phyloP scores from a whole-genome alignment of 495 filamentous ascomycete species.

The Neurospora terricola region DNA sequence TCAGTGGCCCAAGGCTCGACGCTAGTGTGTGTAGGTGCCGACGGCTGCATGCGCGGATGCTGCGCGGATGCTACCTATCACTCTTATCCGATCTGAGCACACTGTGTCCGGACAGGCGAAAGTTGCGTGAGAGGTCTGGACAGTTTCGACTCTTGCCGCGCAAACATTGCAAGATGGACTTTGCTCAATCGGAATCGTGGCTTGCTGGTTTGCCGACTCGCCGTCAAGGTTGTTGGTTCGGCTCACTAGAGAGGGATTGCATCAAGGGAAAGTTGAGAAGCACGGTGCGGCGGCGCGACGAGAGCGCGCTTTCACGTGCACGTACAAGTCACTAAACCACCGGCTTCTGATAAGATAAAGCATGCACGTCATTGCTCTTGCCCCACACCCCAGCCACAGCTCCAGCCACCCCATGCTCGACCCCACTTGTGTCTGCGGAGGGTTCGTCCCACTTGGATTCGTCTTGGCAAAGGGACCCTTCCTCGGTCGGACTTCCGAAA shows the following conservation, averaged over 20 bases:
- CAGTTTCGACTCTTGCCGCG: not conserved
- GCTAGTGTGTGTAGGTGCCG: not conserved
- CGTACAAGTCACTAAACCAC: not conserved
- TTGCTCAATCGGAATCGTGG: not conserved
- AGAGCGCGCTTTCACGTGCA: constrained; percentile 16
- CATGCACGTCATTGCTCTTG: not conserved
- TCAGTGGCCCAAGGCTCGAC: not conserved
- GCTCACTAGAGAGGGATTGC: not conserved
- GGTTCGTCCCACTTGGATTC: not conserved
- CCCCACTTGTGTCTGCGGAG: not conserved
- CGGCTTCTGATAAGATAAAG: not conserved
- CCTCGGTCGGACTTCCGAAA: not conserved
- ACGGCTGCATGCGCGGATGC: not conserved
- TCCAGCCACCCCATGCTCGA: not conserved
- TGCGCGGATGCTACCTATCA: not conserved
- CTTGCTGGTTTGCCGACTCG: not conserved
- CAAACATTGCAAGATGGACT: not conserved
- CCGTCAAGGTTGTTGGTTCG: not conserved
- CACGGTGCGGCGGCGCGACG: constrained; percentile 7
- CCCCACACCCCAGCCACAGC: not conserved
- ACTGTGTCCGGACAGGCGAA: not conserved
- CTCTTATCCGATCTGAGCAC: not conserved
- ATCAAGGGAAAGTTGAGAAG: not conserved
- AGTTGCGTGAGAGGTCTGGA: not conserved
- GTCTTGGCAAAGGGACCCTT: not conserved